Base-by-base conservation (phyloP, 441 rosid genomes). In the Raphanus hybrid region DNA sequence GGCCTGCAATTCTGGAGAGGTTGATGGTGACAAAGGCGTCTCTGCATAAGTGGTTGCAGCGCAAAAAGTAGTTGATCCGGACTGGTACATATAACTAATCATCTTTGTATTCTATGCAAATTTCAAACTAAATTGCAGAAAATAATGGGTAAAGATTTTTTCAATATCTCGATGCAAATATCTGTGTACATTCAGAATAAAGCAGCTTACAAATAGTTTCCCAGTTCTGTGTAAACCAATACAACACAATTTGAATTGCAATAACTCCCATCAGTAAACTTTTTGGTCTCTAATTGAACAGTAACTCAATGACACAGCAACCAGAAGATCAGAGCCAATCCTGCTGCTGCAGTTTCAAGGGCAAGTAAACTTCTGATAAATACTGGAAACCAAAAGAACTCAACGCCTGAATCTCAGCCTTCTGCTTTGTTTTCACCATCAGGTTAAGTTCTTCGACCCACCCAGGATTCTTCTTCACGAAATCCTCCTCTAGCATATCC, bases 321-420 rank as follows among this genome's bases (percentile, higher is more conserved):
- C n/a, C n/a, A n/a, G n/a, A 26, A 57, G 71, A 72, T 91, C 85
- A 96, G 39, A 93, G 88, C 98, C 99, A 93, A 78, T 95, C 99
- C 80, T 89, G 90, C 87, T 95, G 97, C 89, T 95, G 99, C 91
- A 93, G 85, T 85, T 95, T 95, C 83, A 93, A 75, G 10, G 99
- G 98, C 87, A 96, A 82, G 81, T 96, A 96, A 82, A 96, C 98
- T 85, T 96, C 93, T 14, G 99, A 89, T 75, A 96, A 85, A 76
- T 96, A 93, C 85, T 96, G 98, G 80, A 95, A 95, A 77, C 97
- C 98, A 11, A 93, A 95, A 2, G 97, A 67, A 67, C 98, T 93
- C 91, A 95, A 74, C 6, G 99, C 99, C 89, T 95, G 99, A 87
- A 93, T 95, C 84, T 95, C 99, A 70, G 99, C 98, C 88, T 95